Conservation (phyloP, 1,139 yeast genomes). For the Lodderomyces metapsilosis region DNA sequence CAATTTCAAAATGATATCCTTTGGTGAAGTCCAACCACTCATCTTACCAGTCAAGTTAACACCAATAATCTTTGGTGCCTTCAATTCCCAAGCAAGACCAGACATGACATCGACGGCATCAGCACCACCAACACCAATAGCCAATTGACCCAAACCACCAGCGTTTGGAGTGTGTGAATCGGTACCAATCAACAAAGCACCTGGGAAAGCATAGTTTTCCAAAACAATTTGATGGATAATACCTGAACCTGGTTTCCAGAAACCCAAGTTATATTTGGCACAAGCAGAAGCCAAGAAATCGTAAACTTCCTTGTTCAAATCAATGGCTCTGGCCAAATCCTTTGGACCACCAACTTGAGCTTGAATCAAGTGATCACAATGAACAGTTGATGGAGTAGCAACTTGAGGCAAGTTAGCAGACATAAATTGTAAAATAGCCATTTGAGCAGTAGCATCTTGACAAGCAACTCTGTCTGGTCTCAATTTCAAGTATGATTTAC, state of each 20-base stretch:
- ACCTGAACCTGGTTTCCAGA: constrained; percentile 99
- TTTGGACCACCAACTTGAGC: constrained; percentile 93
- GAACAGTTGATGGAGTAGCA: constrained; percentile 96
- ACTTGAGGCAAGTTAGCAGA: constrained; percentile 93
- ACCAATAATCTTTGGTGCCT: constrained; percentile 97
- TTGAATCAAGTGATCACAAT: constrained; percentile 98
- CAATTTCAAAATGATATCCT: constrained; percentile 91
- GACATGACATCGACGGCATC: constrained; percentile 99
- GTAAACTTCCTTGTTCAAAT: constrained; percentile 92
- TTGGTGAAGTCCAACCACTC: constrained; percentile 98
- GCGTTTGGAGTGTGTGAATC: constrained; percentile 99
- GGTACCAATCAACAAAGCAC: constrained; percentile 95
- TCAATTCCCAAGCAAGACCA: constrained; percentile 94
- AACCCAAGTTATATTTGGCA: constrained; percentile 97
- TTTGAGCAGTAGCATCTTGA: constrained; percentile 99
- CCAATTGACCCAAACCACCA: constrained; percentile 98
- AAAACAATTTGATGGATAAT: constrained; percentile 96
- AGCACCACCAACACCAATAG: constrained; percentile 99
- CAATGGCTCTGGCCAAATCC: constrained; percentile 92
- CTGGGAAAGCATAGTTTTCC: constrained; percentile 98
- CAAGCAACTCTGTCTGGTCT: constrained; percentile 99
- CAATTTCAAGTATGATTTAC: constrained; percentile 91
- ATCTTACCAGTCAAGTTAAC: constrained; percentile 94
- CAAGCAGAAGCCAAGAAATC: constrained; percentile 93
- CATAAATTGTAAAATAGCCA: constrained; percentile 98